Evolutionary conservation across 495 filamentous ascomycete species (phyloP).

Genomic region (Poronia punctata): DNA sequence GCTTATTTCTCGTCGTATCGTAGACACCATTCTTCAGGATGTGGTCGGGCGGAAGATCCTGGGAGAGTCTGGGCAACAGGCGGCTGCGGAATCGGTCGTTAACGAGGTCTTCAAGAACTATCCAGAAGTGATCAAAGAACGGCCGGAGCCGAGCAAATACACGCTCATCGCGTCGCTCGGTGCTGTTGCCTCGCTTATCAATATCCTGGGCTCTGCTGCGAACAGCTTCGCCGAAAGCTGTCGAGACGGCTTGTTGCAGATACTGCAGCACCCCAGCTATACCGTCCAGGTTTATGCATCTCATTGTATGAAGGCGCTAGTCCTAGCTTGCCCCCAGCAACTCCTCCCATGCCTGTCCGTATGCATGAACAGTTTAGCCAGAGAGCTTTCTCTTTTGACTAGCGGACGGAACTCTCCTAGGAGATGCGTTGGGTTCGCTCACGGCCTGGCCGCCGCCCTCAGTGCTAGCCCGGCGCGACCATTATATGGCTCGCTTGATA

Average conservation of each 20-base stretch:
- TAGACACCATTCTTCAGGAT: conserved; percentile 76
- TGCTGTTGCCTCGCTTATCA: conserved; percentile 71
- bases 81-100: conserved; percentile 72
- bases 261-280: conserved; percentile 91
- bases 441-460: conserved; percentile 85
- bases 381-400: conserved; percentile 73
- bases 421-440: conserved; percentile 84
- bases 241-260: conserved; percentile 82
- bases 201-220: conserved; percentile 73
- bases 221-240: conserved; percentile 69
- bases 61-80: conserved; percentile 78
- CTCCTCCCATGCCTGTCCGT: conserved; percentile 86
- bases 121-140: conserved; percentile 85
- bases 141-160: conserved; percentile 83
- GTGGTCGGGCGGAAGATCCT: conserved; percentile 76
- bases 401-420: conserved; percentile 72
- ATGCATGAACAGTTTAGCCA: conserved; percentile 89
- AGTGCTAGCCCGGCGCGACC: conserved; percentile 84
- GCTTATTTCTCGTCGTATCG: conserved; percentile 75
- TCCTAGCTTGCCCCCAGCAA: conserved; percentile 85
- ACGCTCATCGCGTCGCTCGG: conserved; percentile 72
- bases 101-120: conserved; percentile 92
- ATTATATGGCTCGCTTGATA: conserved; percentile 89
- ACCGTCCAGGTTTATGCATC: conserved; percentile 88
- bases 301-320: conserved; percentile 76